These are phyloP conservation scores for Prillingera fragicola DNA, from an alignment of 1,284 basidiomycete genomes.

Conservation along the genomic window DNA sequence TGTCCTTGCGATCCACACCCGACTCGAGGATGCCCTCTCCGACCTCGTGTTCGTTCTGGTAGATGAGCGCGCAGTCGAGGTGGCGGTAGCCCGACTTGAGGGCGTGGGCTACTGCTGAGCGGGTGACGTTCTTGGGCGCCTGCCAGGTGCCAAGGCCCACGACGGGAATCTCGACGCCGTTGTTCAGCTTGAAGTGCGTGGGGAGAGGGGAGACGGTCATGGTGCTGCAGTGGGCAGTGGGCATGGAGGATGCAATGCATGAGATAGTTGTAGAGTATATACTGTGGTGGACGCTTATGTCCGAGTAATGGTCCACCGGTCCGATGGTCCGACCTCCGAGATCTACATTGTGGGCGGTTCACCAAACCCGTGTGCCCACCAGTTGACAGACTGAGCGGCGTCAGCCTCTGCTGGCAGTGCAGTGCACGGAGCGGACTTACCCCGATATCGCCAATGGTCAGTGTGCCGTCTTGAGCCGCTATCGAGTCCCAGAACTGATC, in stretches of 20 bases:
- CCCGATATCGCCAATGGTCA: neutral
- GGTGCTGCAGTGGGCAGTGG: neutral
- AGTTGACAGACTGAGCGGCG: conserved; percentile 1
- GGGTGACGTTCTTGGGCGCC: neutral
- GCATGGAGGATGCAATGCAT: neutral
- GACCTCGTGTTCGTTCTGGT: conserved; percentile 69
- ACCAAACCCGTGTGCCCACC: conserved; percentile 1
- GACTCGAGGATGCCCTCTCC: conserved; percentile 61
- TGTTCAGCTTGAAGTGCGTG: conserved; percentile 58
- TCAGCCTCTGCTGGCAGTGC: neutral
- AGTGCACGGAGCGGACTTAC: neutral
- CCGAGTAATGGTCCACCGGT: neutral
- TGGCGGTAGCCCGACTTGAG: conserved; percentile 55
- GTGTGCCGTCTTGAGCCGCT: neutral
- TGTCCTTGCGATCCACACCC: conserved; percentile 68
- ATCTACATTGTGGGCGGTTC: conserved; percentile 4
- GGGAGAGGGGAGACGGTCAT: too few relatives aligned
- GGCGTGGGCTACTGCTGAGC: conserved; percentile 23
- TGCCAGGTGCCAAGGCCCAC: conserved; percentile 56
- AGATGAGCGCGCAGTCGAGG: conserved; percentile 68
- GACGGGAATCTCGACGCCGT: conserved; percentile 59
- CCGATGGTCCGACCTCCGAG: conserved; percentile 13
- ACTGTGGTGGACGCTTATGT: neutral
- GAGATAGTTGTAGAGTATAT: too few relatives aligned
- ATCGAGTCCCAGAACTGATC: conserved; percentile 6